Conservation (phyloP, 495 filamentous ascomycete species). For the Podospora didyma region DNA sequence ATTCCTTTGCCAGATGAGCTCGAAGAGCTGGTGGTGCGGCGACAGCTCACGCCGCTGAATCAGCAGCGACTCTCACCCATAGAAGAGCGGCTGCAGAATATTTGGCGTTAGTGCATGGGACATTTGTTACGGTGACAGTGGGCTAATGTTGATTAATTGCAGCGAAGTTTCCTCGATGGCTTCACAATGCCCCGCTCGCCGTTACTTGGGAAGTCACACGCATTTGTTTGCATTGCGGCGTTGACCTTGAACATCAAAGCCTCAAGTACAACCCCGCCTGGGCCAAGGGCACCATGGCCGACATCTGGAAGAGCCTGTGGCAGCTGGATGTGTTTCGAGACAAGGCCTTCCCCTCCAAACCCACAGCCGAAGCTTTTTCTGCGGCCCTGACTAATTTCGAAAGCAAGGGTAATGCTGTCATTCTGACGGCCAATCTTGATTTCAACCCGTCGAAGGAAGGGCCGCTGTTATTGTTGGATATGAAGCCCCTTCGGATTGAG, state of each 20-base stretch:
- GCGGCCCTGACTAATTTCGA: slow-evolving; percentile 34
- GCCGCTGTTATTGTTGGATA: slow-evolving; percentile 33
- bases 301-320: slow-evolving; percentile 32
- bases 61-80: not conserved
- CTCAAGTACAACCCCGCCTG: slow-evolving; percentile 35
- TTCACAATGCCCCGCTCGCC: slow-evolving; percentile 35
- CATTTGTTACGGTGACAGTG: not conserved
- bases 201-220: slow-evolving; percentile 45
- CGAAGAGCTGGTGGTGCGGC: not conserved
- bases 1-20: not conserved
- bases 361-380: slow-evolving; percentile 27
- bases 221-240: slow-evolving; percentile 37
- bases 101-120: slow-evolving; percentile 25
- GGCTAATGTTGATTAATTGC: slow-evolving; percentile 3
- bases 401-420: slow-evolving; percentile 27
- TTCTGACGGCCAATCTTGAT: slow-evolving; percentile 33
- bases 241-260: slow-evolving; percentile 26
- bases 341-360: slow-evolving; percentile 39
- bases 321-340: slow-evolving; percentile 29
- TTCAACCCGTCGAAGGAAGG: slow-evolving; percentile 27
- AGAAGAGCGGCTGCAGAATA: slow-evolving; percentile 16
- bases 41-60: not conserved
- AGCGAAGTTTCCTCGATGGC: slow-evolving; percentile 36
- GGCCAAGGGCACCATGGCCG: slow-evolving; percentile 24
- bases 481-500: slow-evolving; percentile 38